Conservation (phyloP, 345 rosid species). For the Eucalyptus rudis region DNA sequence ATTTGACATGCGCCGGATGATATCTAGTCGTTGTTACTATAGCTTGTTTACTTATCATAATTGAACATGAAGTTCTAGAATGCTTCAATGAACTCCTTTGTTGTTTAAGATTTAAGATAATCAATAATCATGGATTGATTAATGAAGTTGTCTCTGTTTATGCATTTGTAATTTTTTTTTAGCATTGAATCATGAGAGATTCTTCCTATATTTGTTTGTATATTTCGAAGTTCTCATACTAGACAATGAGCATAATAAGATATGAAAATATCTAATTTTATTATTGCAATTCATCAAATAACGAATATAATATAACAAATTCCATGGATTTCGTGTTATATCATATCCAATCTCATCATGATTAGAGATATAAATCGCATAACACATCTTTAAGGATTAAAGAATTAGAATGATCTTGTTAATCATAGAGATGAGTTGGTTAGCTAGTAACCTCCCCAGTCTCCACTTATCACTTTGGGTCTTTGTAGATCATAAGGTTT, state of each 20-base stretch:
- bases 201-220: neutral
- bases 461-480: neutral
- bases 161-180: neutral
- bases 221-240: neutral
- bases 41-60: neutral
- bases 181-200: neutral
- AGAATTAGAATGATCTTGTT: neutral
- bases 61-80: neutral
- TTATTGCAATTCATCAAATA: neutral
- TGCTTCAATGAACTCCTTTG: neutral
- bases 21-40: neutral
- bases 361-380: neutral
- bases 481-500: neutral
- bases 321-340: neutral
- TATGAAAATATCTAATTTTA: neutral
- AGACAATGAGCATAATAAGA: neutral
- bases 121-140: neutral
- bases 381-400: neutral
- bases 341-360: neutral
- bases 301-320: neutral
- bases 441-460: neutral
- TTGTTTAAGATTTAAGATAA: neutral
- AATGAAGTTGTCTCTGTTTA: neutral
- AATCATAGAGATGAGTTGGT: neutral
- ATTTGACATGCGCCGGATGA: rapidly evolving